These are phyloP conservation scores for Penicillium daleae DNA, from an alignment of 495 filamentous ascomycete species.

Conservation along the genomic window DNA sequence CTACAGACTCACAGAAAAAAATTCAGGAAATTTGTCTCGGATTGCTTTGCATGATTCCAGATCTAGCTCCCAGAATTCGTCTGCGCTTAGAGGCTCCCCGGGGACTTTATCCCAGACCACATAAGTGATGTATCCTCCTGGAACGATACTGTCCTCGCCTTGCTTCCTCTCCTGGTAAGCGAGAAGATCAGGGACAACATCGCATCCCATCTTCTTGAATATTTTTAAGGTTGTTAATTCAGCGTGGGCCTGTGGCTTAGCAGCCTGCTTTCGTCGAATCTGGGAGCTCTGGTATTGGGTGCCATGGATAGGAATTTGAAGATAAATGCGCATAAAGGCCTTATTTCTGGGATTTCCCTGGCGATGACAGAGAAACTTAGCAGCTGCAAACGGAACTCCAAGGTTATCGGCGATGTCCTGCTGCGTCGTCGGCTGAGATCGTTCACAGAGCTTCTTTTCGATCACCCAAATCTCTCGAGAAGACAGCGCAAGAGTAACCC, in stretches of 20 bases:
- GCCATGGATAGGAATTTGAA: conserved; percentile 20
- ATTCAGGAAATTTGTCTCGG: no score
- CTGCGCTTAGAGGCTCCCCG: no score
- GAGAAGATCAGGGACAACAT: conserved; percentile 14
- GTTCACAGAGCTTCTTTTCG: no score
- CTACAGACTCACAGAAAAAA: no score
- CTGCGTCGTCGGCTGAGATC: no score
- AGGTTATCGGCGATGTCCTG: conserved; percentile 9
- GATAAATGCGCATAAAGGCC: conserved; percentile 20
- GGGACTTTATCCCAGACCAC: no score
- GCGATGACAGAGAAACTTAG: conserved; percentile 11
- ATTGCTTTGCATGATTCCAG: no score
- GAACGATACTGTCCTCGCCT: neutral
- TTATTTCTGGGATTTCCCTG: conserved; percentile 9
- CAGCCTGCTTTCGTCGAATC: conserved; percentile 14
- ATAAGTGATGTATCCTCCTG: no score
- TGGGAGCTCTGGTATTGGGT: conserved; percentile 3
- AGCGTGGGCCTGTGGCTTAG: neutral
- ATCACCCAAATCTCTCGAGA: conserved; percentile 73
- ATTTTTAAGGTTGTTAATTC: conserved; percentile 10
- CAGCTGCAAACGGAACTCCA: neutral
- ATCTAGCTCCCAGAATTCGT: no score
- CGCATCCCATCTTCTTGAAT: conserved; percentile 4
- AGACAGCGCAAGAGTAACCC: conserved; percentile 90
- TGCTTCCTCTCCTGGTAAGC: conserved; percentile 7